Evolutionary conservation across 2,329 filamentous ascomycete genomes (phyloP).

Genomic region (Ophiostoma ulmi): DNA sequence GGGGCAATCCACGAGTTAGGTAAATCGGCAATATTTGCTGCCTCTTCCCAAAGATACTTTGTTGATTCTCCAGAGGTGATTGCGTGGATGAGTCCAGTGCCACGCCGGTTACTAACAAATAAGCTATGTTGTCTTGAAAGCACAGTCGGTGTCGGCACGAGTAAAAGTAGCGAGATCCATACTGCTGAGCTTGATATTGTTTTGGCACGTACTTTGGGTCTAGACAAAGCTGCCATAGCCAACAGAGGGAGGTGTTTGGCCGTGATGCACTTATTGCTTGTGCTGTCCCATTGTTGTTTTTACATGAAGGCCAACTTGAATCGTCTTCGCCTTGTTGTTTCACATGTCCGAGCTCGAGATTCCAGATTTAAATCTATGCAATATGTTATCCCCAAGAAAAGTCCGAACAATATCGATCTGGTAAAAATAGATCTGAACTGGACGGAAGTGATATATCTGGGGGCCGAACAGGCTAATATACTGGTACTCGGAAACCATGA

Average conservation of each 20-base stretch:
- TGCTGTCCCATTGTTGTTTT: background rate
- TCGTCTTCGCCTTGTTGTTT: too few relatives aligned
- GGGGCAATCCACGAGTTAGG: background rate
- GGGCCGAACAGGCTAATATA: background rate
- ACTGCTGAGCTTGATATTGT: background rate
- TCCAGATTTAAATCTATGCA: too few relatives aligned
- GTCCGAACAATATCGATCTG: background rate
- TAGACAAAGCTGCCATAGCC: background rate
- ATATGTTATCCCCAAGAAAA: too few relatives aligned
- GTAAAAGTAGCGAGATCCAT: background rate
- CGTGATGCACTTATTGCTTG: background rate
- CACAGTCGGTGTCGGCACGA: background rate
- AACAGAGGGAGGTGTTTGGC: background rate
- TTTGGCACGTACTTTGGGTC: background rate
- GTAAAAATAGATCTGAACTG: background rate
- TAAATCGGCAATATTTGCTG: background rate
- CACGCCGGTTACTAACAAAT: background rate
- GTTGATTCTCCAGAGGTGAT: background rate
- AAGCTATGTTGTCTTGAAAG: background rate
- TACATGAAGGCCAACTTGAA: too few relatives aligned
- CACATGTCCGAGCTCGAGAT: background rate
- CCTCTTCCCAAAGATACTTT: background rate
- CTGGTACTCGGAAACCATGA: background rate
- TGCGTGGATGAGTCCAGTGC: background rate
- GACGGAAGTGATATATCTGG: background rate